A percentile compares a stretch with the other conserved stretches of the same genome.
Evolutionary conservation across 805 yeast genomes (phyloP).

Genomic region (Phaffomyces thermotolerans): DNA sequence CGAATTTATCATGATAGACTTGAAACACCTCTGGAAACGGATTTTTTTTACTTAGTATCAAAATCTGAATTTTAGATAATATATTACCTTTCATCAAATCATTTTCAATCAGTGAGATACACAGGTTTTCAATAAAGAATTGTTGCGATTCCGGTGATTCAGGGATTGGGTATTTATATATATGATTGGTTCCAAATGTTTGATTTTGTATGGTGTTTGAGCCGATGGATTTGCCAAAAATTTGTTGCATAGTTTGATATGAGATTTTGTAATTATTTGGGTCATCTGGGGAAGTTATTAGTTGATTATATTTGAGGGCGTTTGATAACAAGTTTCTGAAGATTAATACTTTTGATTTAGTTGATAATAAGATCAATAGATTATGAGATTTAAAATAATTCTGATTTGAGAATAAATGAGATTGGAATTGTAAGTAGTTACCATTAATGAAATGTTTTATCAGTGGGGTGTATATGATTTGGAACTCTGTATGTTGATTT

Average conservation of each 20-base stretch:
- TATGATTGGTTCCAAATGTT: slow-evolving; percentile 9
- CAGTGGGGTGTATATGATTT: slow-evolving; percentile 32
- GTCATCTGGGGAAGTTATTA: neutral
- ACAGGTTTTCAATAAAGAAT: slow-evolving; percentile 39
- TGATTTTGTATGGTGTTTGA: slow-evolving; percentile 16
- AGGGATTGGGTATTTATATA: slow-evolving; percentile 21
- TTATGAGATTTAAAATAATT: slow-evolving; percentile 31
- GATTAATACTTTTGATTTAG: slow-evolving; percentile 37
- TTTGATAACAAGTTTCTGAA: slow-evolving; percentile 35
- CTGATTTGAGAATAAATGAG: slow-evolving; percentile 28
- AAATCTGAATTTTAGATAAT: slow-evolving; percentile 31
- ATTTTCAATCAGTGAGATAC: slow-evolving; percentile 46
- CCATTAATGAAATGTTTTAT: slow-evolving; percentile 33
- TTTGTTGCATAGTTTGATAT: slow-evolving; percentile 16
- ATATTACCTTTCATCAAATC: slow-evolving; percentile 48
- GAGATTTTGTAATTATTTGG: slow-evolving; percentile 5
- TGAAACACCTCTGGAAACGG: slow-evolving; percentile 32
- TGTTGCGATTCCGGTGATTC: slow-evolving; percentile 23
- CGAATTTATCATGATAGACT: slow-evolving; percentile 15
- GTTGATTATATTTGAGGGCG: slow-evolving; percentile 12
- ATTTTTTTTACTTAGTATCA: slow-evolving; percentile 35
- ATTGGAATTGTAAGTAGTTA: slow-evolving; percentile 31
- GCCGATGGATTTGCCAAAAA: slow-evolving; percentile 18
- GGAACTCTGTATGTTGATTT: slow-evolving; percentile 20
- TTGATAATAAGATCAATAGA: slow-evolving; percentile 37